A percentile compares a stretch with the other conserved stretches of the same genome.
These are phyloP conservation scores for Penicillium malachiteum DNA, from an alignment of 495 filamentous ascomycete genomes.

Conservation along the genomic window DNA sequence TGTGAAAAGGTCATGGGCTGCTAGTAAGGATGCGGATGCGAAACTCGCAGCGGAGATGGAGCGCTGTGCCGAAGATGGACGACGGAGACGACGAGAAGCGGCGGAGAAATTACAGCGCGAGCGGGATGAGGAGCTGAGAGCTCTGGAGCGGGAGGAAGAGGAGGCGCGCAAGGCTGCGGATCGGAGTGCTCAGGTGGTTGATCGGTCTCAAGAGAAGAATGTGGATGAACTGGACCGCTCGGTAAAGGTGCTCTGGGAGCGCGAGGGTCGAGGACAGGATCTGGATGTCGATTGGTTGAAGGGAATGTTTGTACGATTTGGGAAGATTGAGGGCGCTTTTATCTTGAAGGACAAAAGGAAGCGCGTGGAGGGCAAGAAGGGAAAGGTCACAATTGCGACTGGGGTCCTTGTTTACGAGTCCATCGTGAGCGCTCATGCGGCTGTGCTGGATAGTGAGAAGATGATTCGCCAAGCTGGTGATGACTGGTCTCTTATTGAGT, in stretches of 20 bases:
- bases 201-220: slow-evolving; percentile 41
- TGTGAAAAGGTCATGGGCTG: slow-evolving; percentile 48
- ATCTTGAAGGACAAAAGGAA: slow-evolving; percentile 56
- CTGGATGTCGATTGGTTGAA: slow-evolving; percentile 47
- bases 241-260: slow-evolving; percentile 58
- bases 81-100: slow-evolving; percentile 49
- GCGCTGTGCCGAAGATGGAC: slow-evolving; percentile 63
- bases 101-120: slow-evolving; percentile 49
- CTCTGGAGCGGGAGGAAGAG: slow-evolving; percentile 36
- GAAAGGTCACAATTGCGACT: slow-evolving; percentile 53
- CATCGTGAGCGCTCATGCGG: slow-evolving; percentile 60
- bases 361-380: slow-evolving; percentile 48
- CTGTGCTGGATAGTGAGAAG: slow-evolving; percentile 54
- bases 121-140: slow-evolving; percentile 49
- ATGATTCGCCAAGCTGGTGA: slow-evolving; percentile 32
- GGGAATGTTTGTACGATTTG: slow-evolving; percentile 52
- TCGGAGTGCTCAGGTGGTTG: slow-evolving; percentile 36
- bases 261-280: slow-evolving; percentile 44
- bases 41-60: slow-evolving; percentile 59
- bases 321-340: slow-evolving; percentile 53
- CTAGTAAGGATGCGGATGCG: slow-evolving; percentile 54
- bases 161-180: slow-evolving; percentile 32
- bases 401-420: slow-evolving; percentile 58
- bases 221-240: slow-evolving; percentile 58
- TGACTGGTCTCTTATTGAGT: slow-evolving; percentile 50